A percentile compares a stretch with the other conserved stretches of the same genome.
Evolutionary conservation across 768 basidiomycete species (phyloP).

Genomic region (Tylopilus rubrobrunneus): DNA sequence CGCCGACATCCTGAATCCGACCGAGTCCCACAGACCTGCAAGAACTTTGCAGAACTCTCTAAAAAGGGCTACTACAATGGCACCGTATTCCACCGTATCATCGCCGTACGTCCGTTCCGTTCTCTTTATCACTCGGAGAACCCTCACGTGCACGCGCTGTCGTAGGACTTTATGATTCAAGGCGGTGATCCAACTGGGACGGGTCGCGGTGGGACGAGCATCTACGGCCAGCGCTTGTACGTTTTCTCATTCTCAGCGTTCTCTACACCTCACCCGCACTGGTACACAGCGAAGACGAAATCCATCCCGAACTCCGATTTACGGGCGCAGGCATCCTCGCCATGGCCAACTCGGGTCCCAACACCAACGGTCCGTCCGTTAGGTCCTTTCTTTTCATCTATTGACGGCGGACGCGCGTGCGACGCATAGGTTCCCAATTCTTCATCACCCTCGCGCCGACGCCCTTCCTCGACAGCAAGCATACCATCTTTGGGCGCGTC

Average conservation of each 20-base stretch:
- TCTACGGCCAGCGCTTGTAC: constrained; percentile 85
- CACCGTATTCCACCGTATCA: constrained; percentile 87
- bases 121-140: too few species aligned
- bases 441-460: constrained; percentile 85
- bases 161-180: constrained; percentile 95
- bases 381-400: too few species aligned
- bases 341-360: constrained; percentile 97
- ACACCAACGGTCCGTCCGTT: constrained; percentile 62
- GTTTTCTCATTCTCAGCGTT: constrained; percentile 24
- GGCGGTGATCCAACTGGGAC: constrained; percentile 95
- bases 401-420: too few species aligned
- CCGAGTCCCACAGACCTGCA: constrained; percentile 65
- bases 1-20: not conserved
- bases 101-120: constrained; percentile 48
- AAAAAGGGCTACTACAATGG: constrained; percentile 91
- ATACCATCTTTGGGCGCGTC: constrained; percentile 90
- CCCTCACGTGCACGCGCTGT: too few species aligned
- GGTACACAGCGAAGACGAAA: constrained; percentile 72
- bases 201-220: constrained; percentile 86
- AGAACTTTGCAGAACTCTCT: constrained; percentile 91
- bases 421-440: constrained; percentile 79
- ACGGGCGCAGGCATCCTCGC: constrained; percentile 95
- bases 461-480: constrained; percentile 79
- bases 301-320: constrained; percentile 87
- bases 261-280: too few species aligned